phyloP scores from a whole-genome alignment of 257 asterid species.

The Orobanche coerulescens region DNA sequence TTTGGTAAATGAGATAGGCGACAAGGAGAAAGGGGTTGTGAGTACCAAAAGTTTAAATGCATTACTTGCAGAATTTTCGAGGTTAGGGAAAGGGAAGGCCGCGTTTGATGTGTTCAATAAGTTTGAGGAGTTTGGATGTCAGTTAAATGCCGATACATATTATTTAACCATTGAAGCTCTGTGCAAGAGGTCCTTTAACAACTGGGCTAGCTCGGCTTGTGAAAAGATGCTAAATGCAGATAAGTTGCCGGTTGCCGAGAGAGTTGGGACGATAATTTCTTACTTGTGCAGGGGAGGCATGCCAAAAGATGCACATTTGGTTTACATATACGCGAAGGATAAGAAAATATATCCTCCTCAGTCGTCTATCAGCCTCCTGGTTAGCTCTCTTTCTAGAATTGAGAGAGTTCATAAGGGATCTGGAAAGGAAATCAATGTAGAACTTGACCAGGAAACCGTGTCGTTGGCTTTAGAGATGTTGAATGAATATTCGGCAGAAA shows the following conservation, averaged over 20 bases:
- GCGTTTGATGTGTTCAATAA: constrained; percentile 70
- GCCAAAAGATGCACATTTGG: constrained; percentile 62
- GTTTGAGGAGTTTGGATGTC: constrained; percentile 71
- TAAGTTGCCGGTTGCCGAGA: constrained; percentile 44
- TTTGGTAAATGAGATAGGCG: constrained; percentile 51
- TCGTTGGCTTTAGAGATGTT: constrained; percentile 56
- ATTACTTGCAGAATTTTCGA: constrained; percentile 46
- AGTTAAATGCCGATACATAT: constrained; percentile 51
- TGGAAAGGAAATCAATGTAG: constrained; percentile 27
- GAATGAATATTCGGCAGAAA: constrained; percentile 39
- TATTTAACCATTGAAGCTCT: constrained; percentile 67
- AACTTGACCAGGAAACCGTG: constrained; percentile 39
- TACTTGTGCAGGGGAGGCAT: constrained; percentile 60
- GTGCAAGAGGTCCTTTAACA: constrained; percentile 49
- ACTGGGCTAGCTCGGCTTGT: constrained; percentile 58
- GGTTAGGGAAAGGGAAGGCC: constrained; percentile 66
- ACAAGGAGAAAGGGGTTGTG: constrained; percentile 46
- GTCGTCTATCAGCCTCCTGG: constrained; percentile 40
- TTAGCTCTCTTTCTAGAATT: constrained; percentile 45
- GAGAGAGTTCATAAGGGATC: constrained; percentile 27
- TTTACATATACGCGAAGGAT: constrained; percentile 65
- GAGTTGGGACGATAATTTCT: constrained; percentile 59
- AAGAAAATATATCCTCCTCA: constrained; percentile 35
- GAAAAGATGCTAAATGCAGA: constrained; percentile 61
- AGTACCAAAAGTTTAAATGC: constrained; percentile 45